Percentiles rank a stretch among this genome's conserved stretches.
phyloP scores from a whole-genome alignment of 1,284 basidiomycete genomes.

The Melampsora americana region DNA sequence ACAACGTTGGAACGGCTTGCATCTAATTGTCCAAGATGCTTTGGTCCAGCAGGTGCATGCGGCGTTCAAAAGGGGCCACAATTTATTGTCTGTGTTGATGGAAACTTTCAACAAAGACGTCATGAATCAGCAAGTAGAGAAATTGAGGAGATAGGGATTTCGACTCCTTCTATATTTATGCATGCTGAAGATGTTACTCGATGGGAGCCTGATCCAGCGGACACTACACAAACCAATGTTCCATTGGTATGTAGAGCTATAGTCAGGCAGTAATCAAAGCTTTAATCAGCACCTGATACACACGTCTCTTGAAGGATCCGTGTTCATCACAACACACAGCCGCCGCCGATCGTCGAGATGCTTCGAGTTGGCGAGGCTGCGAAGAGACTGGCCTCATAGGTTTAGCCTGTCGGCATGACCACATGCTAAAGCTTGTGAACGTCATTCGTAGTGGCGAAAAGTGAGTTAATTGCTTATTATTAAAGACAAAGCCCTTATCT shows the following conservation, averaged over 20 bases:
- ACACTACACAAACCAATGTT: not conserved
- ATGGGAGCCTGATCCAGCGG: not conserved
- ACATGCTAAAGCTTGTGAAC: too few relatives aligned
- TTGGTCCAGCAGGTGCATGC: too few relatives aligned
- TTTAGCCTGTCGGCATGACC: slow-evolving; percentile 2
- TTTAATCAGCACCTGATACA: not conserved
- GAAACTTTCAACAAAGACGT: slow-evolving; percentile 14
- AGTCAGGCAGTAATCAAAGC: too few relatives aligned
- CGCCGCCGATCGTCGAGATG: not conserved
- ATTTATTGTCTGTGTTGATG: slow-evolving; percentile 2
- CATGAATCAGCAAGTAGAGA: not conserved
- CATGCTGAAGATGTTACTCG: not conserved
- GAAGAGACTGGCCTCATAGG: slow-evolving; percentile 26
- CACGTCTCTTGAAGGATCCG: not conserved
- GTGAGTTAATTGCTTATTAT: not conserved
- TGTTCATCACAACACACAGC: slow-evolving; percentile 21
- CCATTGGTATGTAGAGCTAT: not conserved
- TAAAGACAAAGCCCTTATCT: too few relatives aligned
- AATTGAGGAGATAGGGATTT: not conserved
- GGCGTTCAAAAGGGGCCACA: too few relatives aligned
- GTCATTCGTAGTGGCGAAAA: slow-evolving; percentile 7
- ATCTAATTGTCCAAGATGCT: too few relatives aligned
- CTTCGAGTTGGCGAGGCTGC: slow-evolving; percentile 11
- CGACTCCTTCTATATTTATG: slow-evolving; percentile 4
- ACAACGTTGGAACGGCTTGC: too few relatives aligned